phyloP scores from a whole-genome alignment of 129 eudicot species.

The Tanacetum coccineum region DNA sequence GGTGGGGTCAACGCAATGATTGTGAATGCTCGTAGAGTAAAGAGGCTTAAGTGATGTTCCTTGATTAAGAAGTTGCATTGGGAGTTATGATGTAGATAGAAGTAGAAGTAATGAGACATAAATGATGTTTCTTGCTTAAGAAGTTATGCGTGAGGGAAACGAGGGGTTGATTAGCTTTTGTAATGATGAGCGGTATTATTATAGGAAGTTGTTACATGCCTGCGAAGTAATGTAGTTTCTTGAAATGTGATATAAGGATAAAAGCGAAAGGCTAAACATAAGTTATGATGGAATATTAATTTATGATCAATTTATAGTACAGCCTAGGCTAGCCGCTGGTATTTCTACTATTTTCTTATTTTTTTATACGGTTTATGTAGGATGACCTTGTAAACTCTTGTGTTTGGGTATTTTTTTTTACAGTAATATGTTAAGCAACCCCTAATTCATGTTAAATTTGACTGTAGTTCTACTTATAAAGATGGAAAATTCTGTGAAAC shows the following conservation, averaged over 20 bases:
- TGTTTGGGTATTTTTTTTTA: conserved; percentile 6
- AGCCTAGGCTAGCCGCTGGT: background rate
- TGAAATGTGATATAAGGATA: background rate
- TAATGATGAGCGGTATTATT: conserved; percentile 4
- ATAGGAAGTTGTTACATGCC: conserved; percentile 23
- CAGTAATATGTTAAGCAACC: conserved; percentile 6
- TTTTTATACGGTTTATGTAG: too few relatives aligned
- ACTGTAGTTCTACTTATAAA: conserved; percentile 56
- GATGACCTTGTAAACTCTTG: conserved; percentile 20
- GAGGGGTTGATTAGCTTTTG: conserved; percentile 10
- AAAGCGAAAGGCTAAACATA: background rate
- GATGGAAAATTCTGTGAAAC: conserved; percentile 82
- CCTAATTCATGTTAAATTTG: conserved; percentile 23
- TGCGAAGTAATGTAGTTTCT: conserved; percentile 5
- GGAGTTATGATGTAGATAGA: too few relatives aligned
- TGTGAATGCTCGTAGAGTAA: background rate
- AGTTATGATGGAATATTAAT: too few relatives aligned
- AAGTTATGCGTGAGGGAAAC: too few relatives aligned
- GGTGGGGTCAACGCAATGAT: too few relatives aligned
- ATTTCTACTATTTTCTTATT: too few relatives aligned
- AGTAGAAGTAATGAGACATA: background rate
- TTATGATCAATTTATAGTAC: background rate
- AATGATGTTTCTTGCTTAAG: conserved; percentile 17
- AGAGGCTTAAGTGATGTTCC: conserved; percentile 6
- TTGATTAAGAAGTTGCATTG: conserved; percentile 2